These are phyloP conservation scores for Debaryomyces castellii DNA, from an alignment of 805 yeast species.

Conservation along the genomic window DNA sequence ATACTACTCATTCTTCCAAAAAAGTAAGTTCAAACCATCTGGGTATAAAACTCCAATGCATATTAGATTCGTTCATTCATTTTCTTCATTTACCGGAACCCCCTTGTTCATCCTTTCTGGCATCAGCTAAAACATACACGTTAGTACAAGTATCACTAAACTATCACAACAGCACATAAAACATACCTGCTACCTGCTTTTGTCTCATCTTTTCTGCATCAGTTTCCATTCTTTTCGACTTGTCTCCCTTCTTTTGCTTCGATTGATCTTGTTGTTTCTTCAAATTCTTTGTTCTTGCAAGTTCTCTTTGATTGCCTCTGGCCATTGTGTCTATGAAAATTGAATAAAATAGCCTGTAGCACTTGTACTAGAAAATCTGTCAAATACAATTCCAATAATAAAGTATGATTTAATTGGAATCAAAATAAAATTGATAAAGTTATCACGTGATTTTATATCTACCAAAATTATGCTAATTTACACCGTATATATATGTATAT, in stretches of 20 bases:
- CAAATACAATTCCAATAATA: too few species aligned
- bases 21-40: background rate
- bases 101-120: slow-evolving; percentile 38
- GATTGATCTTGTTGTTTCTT: slow-evolving; percentile 69
- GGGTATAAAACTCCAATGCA: background rate
- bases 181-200: slow-evolving; percentile 81
- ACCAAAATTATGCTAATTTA: background rate
- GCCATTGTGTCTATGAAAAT: slow-evolving; percentile 53
- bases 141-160: slow-evolving; percentile 12
- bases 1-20: too few species aligned
- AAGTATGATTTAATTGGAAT: too few species aligned
- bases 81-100: too few species aligned
- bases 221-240: slow-evolving; percentile 77
- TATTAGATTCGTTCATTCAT: background rate
- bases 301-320: slow-evolving; percentile 95
- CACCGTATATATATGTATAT: background rate
- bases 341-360: background rate
- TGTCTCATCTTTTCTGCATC: slow-evolving; percentile 90
- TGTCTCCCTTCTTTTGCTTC: slow-evolving; percentile 75
- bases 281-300: slow-evolving; percentile 83
- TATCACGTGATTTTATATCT: background rate
- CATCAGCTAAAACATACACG: slow-evolving; percentile 43
- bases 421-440: too few species aligned
- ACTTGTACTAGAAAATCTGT: too few species aligned
- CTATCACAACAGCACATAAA: background rate